A percentile compares a stretch with the other conserved stretches of the same genome.
Conservation (phyloP, 2,329 filamentous ascomycete genomes). For the Truncatella angustata region DNA sequence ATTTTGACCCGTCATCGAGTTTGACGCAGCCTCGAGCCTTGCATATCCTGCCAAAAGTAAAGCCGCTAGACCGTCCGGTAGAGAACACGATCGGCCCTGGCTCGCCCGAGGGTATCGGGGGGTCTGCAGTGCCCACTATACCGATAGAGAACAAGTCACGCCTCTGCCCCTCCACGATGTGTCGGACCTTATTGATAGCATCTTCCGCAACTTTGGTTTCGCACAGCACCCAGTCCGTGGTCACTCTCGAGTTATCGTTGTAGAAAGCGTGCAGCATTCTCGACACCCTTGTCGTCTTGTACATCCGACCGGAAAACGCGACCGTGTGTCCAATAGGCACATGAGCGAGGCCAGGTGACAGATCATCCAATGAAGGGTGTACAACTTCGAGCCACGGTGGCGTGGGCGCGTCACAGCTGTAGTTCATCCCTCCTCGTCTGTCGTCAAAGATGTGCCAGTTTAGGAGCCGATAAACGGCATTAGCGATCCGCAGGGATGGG, state of each 20-base stretch:
- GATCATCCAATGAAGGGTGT: constrained; percentile 13
- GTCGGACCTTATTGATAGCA: constrained; percentile 11
- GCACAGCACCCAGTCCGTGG: constrained; percentile 15
- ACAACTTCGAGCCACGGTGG: constrained; percentile 10
- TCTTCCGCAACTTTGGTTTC: neutral
- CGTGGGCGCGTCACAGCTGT: neutral
- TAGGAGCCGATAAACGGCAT: constrained; percentile 11
- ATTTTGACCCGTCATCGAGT: constrained; percentile 1
- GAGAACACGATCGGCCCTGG: constrained; percentile 8
- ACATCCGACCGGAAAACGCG: constrained; percentile 14
- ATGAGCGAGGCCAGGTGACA: constrained; percentile 3
- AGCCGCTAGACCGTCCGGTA: constrained; percentile 12
- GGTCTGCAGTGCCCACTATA: constrained; percentile 9
- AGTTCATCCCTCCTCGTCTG: neutral
- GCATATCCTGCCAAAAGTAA: constrained; percentile 9
- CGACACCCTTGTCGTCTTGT: constrained; percentile 9
- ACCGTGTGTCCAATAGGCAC: neutral
- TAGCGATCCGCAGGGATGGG: constrained; percentile 11
- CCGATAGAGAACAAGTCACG: constrained; percentile 9
- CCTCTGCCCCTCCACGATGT: neutral
- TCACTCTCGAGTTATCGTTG: neutral
- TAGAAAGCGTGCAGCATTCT: neutral
- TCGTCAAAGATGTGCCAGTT: constrained; percentile 17
- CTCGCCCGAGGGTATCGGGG: neutral
- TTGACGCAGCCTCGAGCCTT: neutral